A percentile compares a stretch with the other conserved stretches of the same genome.
Conservation (phyloP, 148 eudicot species). For the Rhododendron ferrugineum region DNA sequence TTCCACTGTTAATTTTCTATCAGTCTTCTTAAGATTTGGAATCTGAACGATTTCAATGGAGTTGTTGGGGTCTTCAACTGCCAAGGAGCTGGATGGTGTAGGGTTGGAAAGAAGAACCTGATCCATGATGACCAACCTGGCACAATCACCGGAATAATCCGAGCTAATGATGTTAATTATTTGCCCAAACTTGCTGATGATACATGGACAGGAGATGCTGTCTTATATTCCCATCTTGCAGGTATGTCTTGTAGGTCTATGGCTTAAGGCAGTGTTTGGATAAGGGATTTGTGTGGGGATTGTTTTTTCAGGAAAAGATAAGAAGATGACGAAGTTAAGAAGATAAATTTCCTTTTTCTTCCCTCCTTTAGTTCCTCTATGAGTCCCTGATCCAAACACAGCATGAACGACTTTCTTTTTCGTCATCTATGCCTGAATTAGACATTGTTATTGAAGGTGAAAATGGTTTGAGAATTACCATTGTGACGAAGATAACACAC, state of each 20-base stretch:
- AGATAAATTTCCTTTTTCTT: not conserved
- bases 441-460: not conserved
- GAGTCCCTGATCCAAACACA: not conserved
- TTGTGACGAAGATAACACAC: not conserved
- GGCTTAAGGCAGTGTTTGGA: not conserved
- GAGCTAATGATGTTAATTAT: slow-evolving; percentile 59
- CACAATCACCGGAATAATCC: slow-evolving; percentile 42
- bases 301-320: not conserved
- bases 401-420: not conserved
- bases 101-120: slow-evolving; percentile 64
- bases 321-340: not conserved
- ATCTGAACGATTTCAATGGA: slow-evolving; percentile 69
- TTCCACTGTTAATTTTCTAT: not conserved
- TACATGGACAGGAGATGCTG: slow-evolving; percentile 56
- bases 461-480: not conserved
- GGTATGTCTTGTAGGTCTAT: slow-evolving; percentile 28
- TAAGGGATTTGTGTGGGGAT: not conserved
- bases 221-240: slow-evolving; percentile 52
- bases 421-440: not conserved
- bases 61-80: slow-evolving; percentile 84
- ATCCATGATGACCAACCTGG: slow-evolving; percentile 72
- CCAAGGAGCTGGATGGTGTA: slow-evolving; percentile 98
- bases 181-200: slow-evolving; percentile 46
- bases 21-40: slow-evolving; percentile 86
- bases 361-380: not conserved